Evolutionary conservation across 2,329 filamentous ascomycete species (phyloP).

Genomic region (Rhynchosporium secalis): DNA sequence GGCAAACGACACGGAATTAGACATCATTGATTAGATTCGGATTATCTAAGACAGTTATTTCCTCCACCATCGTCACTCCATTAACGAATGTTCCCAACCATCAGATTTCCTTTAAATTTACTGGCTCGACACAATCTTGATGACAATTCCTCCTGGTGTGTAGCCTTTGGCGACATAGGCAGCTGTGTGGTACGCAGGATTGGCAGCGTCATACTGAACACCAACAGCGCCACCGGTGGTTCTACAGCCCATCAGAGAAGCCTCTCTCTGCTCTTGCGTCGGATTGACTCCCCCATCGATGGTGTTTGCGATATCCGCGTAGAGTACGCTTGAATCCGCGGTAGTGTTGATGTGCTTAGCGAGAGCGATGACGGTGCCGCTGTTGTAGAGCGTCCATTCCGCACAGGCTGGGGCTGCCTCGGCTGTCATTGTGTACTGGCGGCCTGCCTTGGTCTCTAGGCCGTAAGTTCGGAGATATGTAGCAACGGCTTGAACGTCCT

Average conservation of each 20-base stretch:
- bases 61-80: neutral
- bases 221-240: neutral
- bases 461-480: neutral
- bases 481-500: neutral
- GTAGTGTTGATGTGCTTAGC: neutral
- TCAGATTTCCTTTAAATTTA: neutral
- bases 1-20: no score
- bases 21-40: no score
- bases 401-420: neutral
- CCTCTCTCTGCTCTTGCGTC: neutral
- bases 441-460: neutral
- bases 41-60: no score
- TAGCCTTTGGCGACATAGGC: neutral
- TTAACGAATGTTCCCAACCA: neutral
- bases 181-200: neutral
- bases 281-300: neutral
- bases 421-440: neutral
- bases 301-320: neutral
- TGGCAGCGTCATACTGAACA: neutral
- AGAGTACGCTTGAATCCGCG: neutral
- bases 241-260: neutral
- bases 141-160: neutral
- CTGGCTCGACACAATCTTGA: neutral
- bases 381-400: neutral
- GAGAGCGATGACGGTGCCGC: neutral